Evolutionary conservation across 768 basidiomycete species (phyloP).

Genomic region (Panellus pusillus): DNA sequence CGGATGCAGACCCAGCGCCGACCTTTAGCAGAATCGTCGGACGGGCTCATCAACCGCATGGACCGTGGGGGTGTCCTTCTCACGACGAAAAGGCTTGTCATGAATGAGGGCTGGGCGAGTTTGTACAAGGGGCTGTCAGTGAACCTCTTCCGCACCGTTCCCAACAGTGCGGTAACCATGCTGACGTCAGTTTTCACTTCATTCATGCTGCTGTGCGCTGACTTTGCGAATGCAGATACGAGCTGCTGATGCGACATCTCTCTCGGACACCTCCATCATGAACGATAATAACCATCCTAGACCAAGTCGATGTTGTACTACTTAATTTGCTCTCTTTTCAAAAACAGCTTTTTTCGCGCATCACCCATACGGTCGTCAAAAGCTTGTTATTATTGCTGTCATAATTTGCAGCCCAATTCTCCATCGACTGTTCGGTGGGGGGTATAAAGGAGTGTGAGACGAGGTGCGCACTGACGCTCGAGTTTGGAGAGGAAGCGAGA

Average conservation of each 20-base stretch:
- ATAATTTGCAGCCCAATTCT: too few species aligned
- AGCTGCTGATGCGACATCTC: conserved; percentile 55
- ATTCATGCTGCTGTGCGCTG: background rate
- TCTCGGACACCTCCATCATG: conserved; percentile 31
- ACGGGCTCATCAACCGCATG: conserved; percentile 56
- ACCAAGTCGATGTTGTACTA: conserved; percentile 19
- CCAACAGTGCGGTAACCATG: conserved; percentile 95
- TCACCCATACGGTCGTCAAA: conserved; percentile 7
- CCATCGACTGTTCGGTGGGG: background rate
- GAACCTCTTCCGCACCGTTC: conserved; percentile 92
- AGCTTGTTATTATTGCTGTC: conserved; percentile 3
- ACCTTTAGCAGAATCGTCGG: conserved; percentile 61
- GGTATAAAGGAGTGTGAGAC: conserved; percentile 19
- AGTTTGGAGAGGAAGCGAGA: conserved; percentile 14
- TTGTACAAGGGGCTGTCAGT: conserved; percentile 94
- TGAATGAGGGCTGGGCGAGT: conserved; percentile 84
- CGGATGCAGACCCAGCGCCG: conserved; percentile 84
- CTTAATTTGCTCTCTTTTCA: conserved; percentile 16
- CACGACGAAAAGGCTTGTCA: conserved; percentile 70
- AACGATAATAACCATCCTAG: conserved; percentile 6
- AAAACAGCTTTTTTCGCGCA: background rate
- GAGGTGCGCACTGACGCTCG: conserved; percentile 26
- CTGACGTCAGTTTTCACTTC: conserved; percentile 63
- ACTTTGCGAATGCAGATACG: conserved; percentile 38
- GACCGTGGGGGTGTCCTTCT: conserved; percentile 64